These are phyloP conservation scores for Erigeron philadelphicus DNA, from an alignment of 140 eudicot genomes.

Conservation along the genomic window DNA sequence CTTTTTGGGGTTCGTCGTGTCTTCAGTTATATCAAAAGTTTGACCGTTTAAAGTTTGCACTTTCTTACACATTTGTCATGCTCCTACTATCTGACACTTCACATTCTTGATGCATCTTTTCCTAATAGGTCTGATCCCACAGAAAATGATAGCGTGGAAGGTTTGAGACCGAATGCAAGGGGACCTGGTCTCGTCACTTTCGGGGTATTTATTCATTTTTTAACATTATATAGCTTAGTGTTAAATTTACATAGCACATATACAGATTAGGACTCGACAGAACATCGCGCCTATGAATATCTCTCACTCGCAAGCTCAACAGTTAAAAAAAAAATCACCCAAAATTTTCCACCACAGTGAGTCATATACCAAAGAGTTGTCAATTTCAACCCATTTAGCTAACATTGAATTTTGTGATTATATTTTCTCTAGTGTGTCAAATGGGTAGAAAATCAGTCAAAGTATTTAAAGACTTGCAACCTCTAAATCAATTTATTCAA, in stretches of 20 bases:
- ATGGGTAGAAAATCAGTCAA: background rate
- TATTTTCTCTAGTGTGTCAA: background rate
- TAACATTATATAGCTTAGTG: background rate
- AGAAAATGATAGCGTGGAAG: slow-evolving; percentile 84
- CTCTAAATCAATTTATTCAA: background rate
- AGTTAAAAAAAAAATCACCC: too few relatives aligned
- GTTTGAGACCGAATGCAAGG: slow-evolving; percentile 88
- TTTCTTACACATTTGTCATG: background rate
- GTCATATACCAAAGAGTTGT: background rate
- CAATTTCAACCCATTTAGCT: background rate
- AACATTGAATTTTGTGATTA: background rate
- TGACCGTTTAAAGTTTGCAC: background rate
- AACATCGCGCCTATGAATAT: background rate
- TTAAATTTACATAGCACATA: background rate
- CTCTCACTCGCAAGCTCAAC: too few relatives aligned
- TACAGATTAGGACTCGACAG: background rate
- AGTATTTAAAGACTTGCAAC: background rate
- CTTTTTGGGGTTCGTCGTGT: too few relatives aligned
- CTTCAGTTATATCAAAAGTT: background rate
- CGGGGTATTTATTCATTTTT: slow-evolving; percentile 53
- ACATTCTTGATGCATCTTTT: slow-evolving; percentile 15
- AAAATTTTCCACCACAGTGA: background rate
- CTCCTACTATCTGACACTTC: background rate
- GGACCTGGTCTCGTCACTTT: slow-evolving; percentile 89
- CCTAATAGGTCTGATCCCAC: slow-evolving; percentile 93